Base-by-base conservation (phyloP, 1,284 basidiomycete species). In the Vanrija sp. region DNA sequence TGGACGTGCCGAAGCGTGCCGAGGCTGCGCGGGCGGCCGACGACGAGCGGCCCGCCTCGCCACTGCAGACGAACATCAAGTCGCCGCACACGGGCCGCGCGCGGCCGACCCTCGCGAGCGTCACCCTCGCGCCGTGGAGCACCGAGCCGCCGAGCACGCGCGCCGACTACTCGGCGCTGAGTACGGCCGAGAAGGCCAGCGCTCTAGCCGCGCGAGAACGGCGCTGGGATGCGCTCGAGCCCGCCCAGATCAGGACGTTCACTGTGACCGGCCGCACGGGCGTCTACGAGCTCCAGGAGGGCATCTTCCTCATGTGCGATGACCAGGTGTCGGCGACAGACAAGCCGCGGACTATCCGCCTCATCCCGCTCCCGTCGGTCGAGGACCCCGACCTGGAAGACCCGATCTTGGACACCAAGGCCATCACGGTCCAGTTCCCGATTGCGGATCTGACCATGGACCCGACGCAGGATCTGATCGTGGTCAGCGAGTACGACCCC, bases 391-490 rank as follows among this genome's bases (percentile, higher is more conserved):
- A 67, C 50, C 51, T 70, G 19, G 59, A 69, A 26, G 52, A 64
- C 25, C 65, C 70, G 19, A 54, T 58, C 15, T 3, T 63, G 3
- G 62, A 64, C 10, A 61, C 55, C 16, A 64, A 64, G 34, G 56
- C 64, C 5, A 45, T 51, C 18, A 21, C 51, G 48, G 52, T 73
- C 5, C 43, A 54, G 18, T 72, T 74, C 50, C 48, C 65, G 12
- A 72, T 75, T n/a, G 70, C 74, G 2, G 75, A 77, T 55, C 53
- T 77, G 39, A 77, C 75, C 12, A 73, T 77, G 70, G 75, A 77
- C 47, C 75, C 75, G 4, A 69, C 70, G 2, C 75, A 77, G 55
- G 74, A 77, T 49, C 63, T 77, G 39, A 69, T 77, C 10, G 71
- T 77, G 6, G 68, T 75, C 47, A 67, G 66, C 56, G 74, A 76